phyloP scores from a whole-genome alignment of 2,329 filamentous ascomycete genomes.

The Paracorniculantispora psalliotae region DNA sequence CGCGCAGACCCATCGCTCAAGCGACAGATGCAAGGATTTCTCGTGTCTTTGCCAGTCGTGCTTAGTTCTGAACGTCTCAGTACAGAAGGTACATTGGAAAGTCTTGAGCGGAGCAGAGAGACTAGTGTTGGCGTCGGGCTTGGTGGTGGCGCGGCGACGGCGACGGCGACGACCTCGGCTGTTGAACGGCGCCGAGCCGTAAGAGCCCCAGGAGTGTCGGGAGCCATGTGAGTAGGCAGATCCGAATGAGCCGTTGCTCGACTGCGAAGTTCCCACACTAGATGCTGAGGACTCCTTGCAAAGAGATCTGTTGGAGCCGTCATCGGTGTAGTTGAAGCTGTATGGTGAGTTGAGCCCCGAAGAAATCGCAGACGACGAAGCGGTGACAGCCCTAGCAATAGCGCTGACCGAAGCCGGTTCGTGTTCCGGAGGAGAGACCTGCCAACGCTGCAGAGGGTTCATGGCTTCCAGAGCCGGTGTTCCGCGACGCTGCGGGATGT shows the following conservation, averaged over 20 bases:
- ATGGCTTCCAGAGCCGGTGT: conserved; percentile 50
- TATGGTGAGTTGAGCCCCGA: conserved; percentile 55
- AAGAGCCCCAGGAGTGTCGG: conserved; percentile 51
- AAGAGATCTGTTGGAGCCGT: conserved; percentile 53
- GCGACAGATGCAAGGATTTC: conserved; percentile 59
- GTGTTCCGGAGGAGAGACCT: conserved; percentile 55
- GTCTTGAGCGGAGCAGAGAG: conserved; percentile 46
- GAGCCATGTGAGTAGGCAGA: conserved; percentile 57
- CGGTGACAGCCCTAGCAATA: conserved; percentile 53
- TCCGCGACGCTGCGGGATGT: conserved; percentile 62
- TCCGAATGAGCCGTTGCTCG: conserved; percentile 52
- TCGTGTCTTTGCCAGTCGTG: conserved; percentile 69
- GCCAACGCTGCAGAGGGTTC: conserved; percentile 56
- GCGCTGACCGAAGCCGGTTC: conserved; percentile 55
- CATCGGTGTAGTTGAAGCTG: conserved; percentile 54
- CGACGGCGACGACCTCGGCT: conserved; percentile 45
- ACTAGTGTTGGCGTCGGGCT: conserved; percentile 29
- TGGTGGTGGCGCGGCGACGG: conserved; percentile 38
- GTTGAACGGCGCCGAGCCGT: conserved; percentile 39
- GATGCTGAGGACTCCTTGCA: conserved; percentile 56
- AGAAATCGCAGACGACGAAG: conserved; percentile 45
- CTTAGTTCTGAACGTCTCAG: conserved; percentile 62
- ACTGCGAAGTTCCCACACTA: conserved; percentile 57
- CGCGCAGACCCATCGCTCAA: conserved; percentile 61
- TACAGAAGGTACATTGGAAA: conserved; percentile 65